Base-by-base conservation (phyloP, 2,329 filamentous ascomycete genomes). In the Cephalotrichum gorgonifer region DNA sequence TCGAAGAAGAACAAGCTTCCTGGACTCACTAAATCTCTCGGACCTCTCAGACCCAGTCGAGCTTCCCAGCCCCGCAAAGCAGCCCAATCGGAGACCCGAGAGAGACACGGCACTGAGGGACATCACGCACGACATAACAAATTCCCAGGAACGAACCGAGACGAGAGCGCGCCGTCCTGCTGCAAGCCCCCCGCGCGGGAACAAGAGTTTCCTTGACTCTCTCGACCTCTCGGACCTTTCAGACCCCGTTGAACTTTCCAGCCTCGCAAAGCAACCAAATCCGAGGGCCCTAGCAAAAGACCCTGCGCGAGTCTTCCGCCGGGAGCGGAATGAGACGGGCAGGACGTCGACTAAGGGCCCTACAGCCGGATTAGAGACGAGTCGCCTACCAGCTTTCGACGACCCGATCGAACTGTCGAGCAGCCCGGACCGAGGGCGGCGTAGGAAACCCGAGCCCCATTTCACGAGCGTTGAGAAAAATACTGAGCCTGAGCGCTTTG, bases 361-460 rank as follows among this genome's bases (percentile, higher is more conserved):
- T 9, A 8, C 35, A 6, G 17, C 35, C 17, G n/a, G 30, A 11
- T 33, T 33, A 11, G 4, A 11, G 12, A 43, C 14, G 12, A 23
- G 26, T 15, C 43, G 26, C 11, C 3, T 27, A 3, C 41, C 27
- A 20, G 17, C 23, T 17, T 35, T 45, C 2, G 27, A 53, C 17
- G 62, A 64, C 2, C 52, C 57, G 2, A 70, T 70, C 7, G 65
- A 69, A 23, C 58, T 64, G 2, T 65, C 65, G 0, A 70, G 66
- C 49, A 67, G 67, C 0, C 58, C 64, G 6, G 56, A 58, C 8
- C 26, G 22, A 7, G 7, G 8, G 3, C n/a, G 17, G 9, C 27
- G 44, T 14, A 25, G 23, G n/a, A 25, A 35, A 17, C 35, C 35
- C 15, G 35, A 20, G 4, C 17, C 7, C 35, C 7, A 20, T 11